These are phyloP conservation scores for Diaporthe amygdali DNA, from an alignment of 2,329 filamentous ascomycete species.

Conservation along the genomic window DNA sequence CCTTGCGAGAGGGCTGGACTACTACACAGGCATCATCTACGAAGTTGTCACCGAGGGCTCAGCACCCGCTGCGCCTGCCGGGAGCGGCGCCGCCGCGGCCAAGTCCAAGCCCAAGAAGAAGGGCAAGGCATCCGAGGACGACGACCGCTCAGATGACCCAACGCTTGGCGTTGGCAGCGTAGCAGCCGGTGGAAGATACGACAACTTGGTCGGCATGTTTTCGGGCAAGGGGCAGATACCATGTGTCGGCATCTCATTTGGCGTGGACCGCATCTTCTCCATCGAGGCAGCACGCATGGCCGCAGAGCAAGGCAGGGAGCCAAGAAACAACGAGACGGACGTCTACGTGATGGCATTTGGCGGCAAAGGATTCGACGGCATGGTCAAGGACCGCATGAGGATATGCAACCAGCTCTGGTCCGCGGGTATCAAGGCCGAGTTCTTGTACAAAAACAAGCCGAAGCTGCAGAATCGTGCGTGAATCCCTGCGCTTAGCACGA, in stretches of 20 bases:
- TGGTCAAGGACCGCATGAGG: conserved; percentile 83
- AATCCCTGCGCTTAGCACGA: not conserved
- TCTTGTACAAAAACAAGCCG: conserved; percentile 87
- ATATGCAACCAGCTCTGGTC: conserved; percentile 81
- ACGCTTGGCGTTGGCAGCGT: conserved; percentile 85
- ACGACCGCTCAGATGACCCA: conserved; percentile 79
- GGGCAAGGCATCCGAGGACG: conserved; percentile 57
- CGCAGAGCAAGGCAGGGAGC: conserved; percentile 56
- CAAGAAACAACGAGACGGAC: conserved; percentile 72
- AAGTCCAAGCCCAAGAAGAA: conserved; percentile 54
- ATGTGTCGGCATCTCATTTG: conserved; percentile 87
- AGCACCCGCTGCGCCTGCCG: conserved; percentile 41
- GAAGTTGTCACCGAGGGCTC: conserved; percentile 32
- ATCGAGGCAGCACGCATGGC: conserved; percentile 79
- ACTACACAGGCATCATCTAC: conserved; percentile 65
- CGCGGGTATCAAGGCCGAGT: conserved; percentile 90
- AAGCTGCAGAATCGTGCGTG: conserved; percentile 70
- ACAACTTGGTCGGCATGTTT: conserved; percentile 91
- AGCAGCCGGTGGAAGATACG: conserved; percentile 85
- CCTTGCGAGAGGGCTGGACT: conserved; percentile 84
- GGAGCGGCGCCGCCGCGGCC: conserved; percentile 35
- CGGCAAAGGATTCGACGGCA: conserved; percentile 80
- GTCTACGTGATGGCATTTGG: conserved; percentile 96
- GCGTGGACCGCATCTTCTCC: conserved; percentile 89
- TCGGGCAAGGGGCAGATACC: conserved; percentile 76